Evolutionary conservation across 116 monocot species (phyloP).

Genomic region (Dioscorea cayenensis): DNA sequence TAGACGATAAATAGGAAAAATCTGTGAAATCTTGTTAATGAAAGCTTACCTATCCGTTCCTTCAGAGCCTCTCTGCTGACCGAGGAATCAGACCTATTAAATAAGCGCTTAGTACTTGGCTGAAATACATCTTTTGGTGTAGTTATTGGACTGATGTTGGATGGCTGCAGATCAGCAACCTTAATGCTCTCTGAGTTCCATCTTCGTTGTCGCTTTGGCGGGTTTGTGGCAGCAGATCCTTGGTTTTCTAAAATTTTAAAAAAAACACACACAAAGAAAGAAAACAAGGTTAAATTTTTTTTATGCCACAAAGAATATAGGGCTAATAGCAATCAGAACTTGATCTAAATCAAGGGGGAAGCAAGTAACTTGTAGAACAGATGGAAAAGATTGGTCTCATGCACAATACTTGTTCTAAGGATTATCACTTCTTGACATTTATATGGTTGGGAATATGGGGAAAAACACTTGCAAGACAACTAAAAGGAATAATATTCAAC

Average conservation of each 20-base stretch:
- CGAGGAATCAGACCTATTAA: conserved; percentile 50
- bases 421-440: too few species aligned
- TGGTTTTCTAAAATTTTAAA: neutral
- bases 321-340: too few species aligned
- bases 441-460: too few species aligned
- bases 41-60: conserved; percentile 68
- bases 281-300: neutral
- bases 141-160: conserved; percentile 19
- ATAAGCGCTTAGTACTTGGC: conserved; percentile 32
- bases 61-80: conserved; percentile 55
- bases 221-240: conserved; percentile 14
- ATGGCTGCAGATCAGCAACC: conserved; percentile 32
- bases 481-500: too few species aligned
- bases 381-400: too few species aligned
- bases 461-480: too few species aligned
- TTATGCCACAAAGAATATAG: neutral
- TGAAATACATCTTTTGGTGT: conserved; percentile 38
- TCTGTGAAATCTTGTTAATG: neutral
- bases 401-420: too few species aligned
- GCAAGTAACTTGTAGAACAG: too few species aligned
- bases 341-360: too few species aligned
- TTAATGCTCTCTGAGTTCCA: conserved; percentile 67
- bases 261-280: neutral
- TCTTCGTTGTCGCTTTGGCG: conserved; percentile 67
- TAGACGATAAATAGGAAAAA: neutral